Evolutionary conservation across 345 rosid species (phyloP).

Genomic region (Syzygium aqueum): DNA sequence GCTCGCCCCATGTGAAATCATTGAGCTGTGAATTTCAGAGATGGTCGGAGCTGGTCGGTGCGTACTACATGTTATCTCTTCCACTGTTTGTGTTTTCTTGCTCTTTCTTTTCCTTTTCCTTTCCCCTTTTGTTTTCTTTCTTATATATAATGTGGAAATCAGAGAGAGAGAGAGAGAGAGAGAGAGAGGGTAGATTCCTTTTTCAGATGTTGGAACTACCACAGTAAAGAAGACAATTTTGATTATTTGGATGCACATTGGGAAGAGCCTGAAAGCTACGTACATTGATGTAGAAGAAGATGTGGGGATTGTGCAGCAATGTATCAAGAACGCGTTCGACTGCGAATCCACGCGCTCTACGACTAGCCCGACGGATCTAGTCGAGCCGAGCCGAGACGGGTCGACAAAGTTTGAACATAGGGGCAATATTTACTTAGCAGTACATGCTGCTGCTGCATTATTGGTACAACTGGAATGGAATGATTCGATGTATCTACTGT

Average conservation of each 20-base stretch:
- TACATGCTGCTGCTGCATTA: neutral
- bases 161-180: neutral
- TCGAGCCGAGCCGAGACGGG: neutral
- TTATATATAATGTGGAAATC: neutral
- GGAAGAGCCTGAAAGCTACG: neutral
- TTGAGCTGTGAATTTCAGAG: constrained; percentile 1
- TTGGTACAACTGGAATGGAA: neutral
- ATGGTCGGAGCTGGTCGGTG: neutral
- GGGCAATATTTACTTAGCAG: neutral
- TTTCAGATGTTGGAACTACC: constrained; percentile 30
- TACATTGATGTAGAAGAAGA: neutral
- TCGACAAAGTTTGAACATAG: neutral
- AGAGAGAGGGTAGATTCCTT: neutral
- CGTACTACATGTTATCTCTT: constrained; percentile 2
- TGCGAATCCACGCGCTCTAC: neutral
- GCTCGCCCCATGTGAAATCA: neutral
- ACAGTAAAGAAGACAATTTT: constrained; percentile 7
- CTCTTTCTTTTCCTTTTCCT: constrained; percentile 11
- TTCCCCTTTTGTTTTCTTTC: constrained; percentile 19
- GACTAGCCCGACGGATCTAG: neutral
- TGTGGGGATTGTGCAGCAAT: neutral
- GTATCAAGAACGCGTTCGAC: neutral
- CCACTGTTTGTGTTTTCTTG: neutral
- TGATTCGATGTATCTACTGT: neutral
- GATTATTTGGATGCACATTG: constrained; percentile 5